Conservation (phyloP, 2,329 filamentous ascomycete species). For the Periconia digitata region DNA sequence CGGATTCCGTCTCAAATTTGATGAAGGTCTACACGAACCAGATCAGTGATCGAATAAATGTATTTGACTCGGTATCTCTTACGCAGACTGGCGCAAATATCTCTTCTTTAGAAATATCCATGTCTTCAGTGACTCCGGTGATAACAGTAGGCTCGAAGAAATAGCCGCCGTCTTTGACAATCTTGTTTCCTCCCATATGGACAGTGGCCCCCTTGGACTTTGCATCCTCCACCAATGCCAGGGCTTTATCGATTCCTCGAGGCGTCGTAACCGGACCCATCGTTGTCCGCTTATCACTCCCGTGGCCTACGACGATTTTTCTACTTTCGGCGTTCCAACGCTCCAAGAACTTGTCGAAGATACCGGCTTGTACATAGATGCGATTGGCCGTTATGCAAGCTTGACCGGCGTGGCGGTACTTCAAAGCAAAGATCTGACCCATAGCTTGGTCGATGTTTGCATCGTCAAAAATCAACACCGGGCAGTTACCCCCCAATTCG, state of each 20-base stretch:
- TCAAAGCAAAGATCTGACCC: conserved; percentile 50
- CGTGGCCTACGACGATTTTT: conserved; percentile 63
- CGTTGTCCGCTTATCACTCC: conserved; percentile 57
- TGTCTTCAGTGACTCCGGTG: conserved; percentile 59
- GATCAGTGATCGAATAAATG: conserved; percentile 15
- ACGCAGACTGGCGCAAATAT: conserved; percentile 62
- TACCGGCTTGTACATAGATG: conserved; percentile 63
- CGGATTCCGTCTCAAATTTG: conserved; percentile 66
- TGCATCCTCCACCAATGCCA: conserved; percentile 65
- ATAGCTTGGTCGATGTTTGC: conserved; percentile 61
- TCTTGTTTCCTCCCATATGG: conserved; percentile 60
- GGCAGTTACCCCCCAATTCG: conserved; percentile 66
- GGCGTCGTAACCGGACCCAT: conserved; percentile 63
- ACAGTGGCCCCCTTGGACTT: conserved; percentile 63
- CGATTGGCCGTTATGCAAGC: conserved; percentile 67
- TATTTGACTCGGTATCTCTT: neutral
- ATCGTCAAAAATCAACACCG: conserved; percentile 66
- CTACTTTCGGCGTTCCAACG: conserved; percentile 55
- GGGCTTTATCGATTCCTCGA: conserved; percentile 58
- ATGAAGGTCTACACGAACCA: conserved; percentile 54
- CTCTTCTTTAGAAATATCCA: conserved; percentile 62
- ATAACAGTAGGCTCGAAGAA: conserved; percentile 72
- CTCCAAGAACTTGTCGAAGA: conserved; percentile 63
- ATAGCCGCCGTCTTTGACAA: conserved; percentile 57
- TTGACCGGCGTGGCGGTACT: conserved; percentile 64